Conservation (phyloP, 2,329 filamentous ascomycete species). For the Cephalotrichum gorgonifer region DNA sequence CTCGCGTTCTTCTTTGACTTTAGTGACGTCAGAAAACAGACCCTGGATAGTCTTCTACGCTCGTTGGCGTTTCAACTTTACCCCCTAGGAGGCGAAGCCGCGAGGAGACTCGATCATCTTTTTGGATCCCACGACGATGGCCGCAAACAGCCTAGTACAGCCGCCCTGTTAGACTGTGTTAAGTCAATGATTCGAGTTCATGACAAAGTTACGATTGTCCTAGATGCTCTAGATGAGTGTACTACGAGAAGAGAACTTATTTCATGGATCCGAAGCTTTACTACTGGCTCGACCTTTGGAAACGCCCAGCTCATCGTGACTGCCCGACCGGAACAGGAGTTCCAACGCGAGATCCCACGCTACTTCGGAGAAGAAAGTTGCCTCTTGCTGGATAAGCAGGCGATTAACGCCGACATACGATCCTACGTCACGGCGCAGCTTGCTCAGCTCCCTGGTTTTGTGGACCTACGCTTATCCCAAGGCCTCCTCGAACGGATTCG, state of each 20-base stretch:
- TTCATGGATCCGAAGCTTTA: too few species aligned
- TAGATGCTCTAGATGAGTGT: conserved; percentile 15
- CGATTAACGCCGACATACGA: conserved; percentile 9
- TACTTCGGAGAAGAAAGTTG: conserved; percentile 9
- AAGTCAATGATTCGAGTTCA: conserved; percentile 12
- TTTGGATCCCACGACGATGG: not conserved
- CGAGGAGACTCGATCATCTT: not conserved
- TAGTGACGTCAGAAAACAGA: conserved; percentile 12
- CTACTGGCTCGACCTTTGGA: too few species aligned
- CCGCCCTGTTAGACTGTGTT: not conserved
- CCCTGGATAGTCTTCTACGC: conserved; percentile 3
- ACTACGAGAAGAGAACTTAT: too few species aligned
- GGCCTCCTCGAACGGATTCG: conserved; percentile 7
- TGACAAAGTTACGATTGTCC: conserved; percentile 7
- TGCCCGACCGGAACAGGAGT: conserved; percentile 11
- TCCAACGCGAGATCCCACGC: conserved; percentile 4
- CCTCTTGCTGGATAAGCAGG: conserved; percentile 8
- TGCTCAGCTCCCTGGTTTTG: conserved; percentile 10
- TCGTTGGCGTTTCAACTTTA: conserved; percentile 14
- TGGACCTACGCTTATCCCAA: conserved; percentile 7
- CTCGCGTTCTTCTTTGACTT: conserved; percentile 14
- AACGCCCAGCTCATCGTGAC: conserved; percentile 9
- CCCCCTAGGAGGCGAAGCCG: not conserved
- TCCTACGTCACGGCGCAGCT: conserved; percentile 8
- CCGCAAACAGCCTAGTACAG: not conserved